Percentiles rank a stretch among this genome's conserved stretches.
These are phyloP conservation scores for Cladophialophora chaetospira DNA, from an alignment of 2,329 filamentous ascomycete genomes.

Conservation along the genomic window DNA sequence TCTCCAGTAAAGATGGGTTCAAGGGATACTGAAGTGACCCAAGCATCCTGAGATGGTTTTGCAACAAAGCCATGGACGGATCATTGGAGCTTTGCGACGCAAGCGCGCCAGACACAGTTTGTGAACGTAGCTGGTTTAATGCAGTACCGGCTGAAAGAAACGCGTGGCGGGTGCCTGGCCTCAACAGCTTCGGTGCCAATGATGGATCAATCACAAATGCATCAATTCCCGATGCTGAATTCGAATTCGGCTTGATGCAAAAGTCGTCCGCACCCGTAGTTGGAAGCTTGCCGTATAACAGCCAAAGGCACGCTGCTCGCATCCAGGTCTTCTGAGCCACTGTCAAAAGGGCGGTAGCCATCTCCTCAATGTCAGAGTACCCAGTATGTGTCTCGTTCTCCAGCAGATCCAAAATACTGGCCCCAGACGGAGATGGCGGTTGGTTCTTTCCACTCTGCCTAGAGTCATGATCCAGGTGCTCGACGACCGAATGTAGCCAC, in stretches of 20 bases:
- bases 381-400: conserved; percentile 80
- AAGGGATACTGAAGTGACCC: conserved; percentile 68
- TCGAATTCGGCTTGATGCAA: conserved; percentile 64
- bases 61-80: conserved; percentile 36
- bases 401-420: conserved; percentile 74
- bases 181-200: conserved; percentile 79
- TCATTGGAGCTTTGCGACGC: conserved; percentile 29
- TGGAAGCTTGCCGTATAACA: conserved; percentile 83
- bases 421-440: conserved; percentile 51
- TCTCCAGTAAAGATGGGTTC: conserved; percentile 68
- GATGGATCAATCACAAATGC: conserved; percentile 59
- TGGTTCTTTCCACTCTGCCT: conserved; percentile 34
- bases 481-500: conserved; percentile 76
- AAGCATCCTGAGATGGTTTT: conserved; percentile 34
- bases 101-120: conserved; percentile 37
- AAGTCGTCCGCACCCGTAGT: conserved; percentile 80
- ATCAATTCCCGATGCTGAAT: conserved; percentile 40
- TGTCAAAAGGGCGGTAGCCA: conserved; percentile 70
- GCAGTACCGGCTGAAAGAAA: conserved; percentile 91
- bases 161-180: conserved; percentile 70
- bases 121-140: conserved; percentile 73
- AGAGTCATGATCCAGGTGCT: conserved; percentile 62
- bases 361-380: conserved; percentile 80
- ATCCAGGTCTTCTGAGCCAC: conserved; percentile 89
- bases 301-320: conserved; percentile 85